These are phyloP conservation scores for Gloeopeniophorella convolvens DNA, from an alignment of 768 basidiomycete species.

Conservation along the genomic window DNA sequence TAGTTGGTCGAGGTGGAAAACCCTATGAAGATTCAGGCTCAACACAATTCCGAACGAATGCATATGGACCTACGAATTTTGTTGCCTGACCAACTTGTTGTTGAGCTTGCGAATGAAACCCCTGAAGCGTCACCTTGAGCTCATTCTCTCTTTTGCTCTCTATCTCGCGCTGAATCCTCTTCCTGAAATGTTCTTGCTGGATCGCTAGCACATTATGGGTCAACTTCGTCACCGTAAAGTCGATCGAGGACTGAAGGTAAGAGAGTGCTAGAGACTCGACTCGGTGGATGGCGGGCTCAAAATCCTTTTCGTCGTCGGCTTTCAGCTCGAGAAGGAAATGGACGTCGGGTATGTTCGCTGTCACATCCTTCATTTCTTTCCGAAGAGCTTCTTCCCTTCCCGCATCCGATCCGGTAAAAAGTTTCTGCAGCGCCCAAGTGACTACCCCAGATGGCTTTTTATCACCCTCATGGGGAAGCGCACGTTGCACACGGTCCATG, in stretches of 20 bases:
- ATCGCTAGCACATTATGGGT: constrained; percentile 1
- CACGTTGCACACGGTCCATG: constrained; percentile 1
- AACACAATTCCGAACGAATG: background rate
- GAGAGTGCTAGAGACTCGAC: background rate
- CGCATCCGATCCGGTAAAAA: background rate
- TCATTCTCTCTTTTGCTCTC: background rate
- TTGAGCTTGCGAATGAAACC: constrained; percentile 13
- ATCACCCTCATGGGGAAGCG: background rate
- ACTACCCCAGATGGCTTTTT: background rate
- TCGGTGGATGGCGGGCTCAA: background rate
- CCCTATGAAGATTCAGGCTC: background rate
- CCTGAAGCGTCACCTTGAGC: background rate
- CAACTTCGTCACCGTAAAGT: constrained; percentile 1
- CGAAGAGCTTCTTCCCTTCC: background rate
- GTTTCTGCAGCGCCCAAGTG: background rate
- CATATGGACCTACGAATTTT: constrained; percentile 4
- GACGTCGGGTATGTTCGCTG: background rate
- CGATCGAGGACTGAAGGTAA: constrained; percentile 5
- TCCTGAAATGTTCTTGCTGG: constrained; percentile 8
- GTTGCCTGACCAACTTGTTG: background rate
- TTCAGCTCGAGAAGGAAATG: constrained; percentile 11
- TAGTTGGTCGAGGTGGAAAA: background rate
- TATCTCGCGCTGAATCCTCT: constrained; percentile 5
- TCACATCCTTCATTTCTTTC: constrained; percentile 8
- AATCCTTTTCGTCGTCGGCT: background rate